Evolutionary conservation across 2,329 filamentous ascomycete species (phyloP).

Genomic region (Dactylellina haptotyla): DNA sequence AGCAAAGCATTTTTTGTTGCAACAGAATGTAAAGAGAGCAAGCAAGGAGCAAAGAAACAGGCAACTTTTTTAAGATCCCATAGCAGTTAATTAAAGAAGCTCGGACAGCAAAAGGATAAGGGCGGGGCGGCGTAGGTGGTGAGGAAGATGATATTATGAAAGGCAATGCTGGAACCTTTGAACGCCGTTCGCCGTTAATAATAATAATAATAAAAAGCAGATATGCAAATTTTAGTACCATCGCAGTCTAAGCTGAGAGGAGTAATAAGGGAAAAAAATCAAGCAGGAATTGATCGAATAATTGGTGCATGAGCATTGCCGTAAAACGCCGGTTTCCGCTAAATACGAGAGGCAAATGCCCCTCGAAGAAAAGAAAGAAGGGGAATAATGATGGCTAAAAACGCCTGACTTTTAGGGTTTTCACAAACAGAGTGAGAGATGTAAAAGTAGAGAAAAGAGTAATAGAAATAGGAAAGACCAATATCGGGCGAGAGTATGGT

Average conservation of each 20-base stretch:
- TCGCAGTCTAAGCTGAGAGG: slow-evolving; percentile 19
- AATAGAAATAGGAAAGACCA: background rate
- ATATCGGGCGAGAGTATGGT: background rate
- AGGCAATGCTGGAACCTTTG: background rate
- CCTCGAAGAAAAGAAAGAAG: background rate
- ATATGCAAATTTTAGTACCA: background rate
- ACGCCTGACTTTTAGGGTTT: slow-evolving; percentile 49
- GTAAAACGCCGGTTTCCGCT: slow-evolving; percentile 35
- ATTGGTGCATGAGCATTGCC: slow-evolving; percentile 28
- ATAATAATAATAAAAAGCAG: slow-evolving; percentile 21
- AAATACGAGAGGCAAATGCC: slow-evolving; percentile 23
- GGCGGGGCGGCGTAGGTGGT: background rate
- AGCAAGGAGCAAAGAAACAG: background rate
- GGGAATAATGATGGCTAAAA: slow-evolving; percentile 22
- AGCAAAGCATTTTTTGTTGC: background rate
- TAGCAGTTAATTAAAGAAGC: too few relatives aligned
- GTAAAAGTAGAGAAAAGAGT: background rate
- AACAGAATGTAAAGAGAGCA: background rate
- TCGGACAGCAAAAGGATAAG: too few relatives aligned
- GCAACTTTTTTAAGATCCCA: too few relatives aligned
- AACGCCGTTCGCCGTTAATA: slow-evolving; percentile 29
- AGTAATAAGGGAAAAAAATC: background rate
- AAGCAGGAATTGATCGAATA: background rate
- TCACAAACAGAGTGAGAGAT: background rate
- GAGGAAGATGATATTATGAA: background rate